Conservation (phyloP, 495 filamentous ascomycete genomes). For the Cladorrhinum samala region DNA sequence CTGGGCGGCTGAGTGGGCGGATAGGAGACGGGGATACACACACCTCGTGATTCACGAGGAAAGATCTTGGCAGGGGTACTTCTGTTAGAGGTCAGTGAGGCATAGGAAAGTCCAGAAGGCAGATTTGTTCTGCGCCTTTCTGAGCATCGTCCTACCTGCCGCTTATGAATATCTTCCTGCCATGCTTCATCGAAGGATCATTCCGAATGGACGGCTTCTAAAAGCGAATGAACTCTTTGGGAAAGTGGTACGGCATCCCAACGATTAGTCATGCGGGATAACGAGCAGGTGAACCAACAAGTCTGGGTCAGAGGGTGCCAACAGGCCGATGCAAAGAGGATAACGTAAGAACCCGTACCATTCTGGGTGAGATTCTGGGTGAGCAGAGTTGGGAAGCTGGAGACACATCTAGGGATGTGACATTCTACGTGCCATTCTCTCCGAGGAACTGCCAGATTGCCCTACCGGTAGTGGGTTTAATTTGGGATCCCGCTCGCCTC, state of each 20-base stretch:
- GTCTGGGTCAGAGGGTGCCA: too few relatives aligned
- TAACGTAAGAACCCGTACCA: not conserved
- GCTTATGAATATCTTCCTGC: too few relatives aligned
- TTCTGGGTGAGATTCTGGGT: not conserved
- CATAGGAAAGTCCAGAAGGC: too few relatives aligned
- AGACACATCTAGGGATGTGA: conserved; percentile 13
- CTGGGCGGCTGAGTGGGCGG: not conserved
- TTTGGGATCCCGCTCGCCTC: conserved; percentile 10
- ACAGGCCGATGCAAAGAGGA: not conserved
- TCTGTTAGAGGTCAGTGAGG: not conserved
- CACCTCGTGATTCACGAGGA: not conserved
- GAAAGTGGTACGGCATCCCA: too few relatives aligned
- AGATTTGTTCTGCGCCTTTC: not conserved
- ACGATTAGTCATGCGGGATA: too few relatives aligned
- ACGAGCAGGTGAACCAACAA: too few relatives aligned
- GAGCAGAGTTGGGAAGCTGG: not conserved
- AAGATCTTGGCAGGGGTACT: conserved; percentile 1
- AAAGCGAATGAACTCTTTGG: too few relatives aligned
- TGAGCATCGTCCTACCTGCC: not conserved
- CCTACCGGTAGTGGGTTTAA: conserved; percentile 9
- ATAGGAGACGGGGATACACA: not conserved
- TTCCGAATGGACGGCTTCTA: too few relatives aligned
- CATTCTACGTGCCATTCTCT: conserved; percentile 12
- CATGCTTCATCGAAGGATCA: too few relatives aligned
- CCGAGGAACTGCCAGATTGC: conserved; percentile 4